These are phyloP conservation scores for Trametes sanguinea DNA, from an alignment of 768 basidiomycete genomes.

Conservation along the genomic window DNA sequence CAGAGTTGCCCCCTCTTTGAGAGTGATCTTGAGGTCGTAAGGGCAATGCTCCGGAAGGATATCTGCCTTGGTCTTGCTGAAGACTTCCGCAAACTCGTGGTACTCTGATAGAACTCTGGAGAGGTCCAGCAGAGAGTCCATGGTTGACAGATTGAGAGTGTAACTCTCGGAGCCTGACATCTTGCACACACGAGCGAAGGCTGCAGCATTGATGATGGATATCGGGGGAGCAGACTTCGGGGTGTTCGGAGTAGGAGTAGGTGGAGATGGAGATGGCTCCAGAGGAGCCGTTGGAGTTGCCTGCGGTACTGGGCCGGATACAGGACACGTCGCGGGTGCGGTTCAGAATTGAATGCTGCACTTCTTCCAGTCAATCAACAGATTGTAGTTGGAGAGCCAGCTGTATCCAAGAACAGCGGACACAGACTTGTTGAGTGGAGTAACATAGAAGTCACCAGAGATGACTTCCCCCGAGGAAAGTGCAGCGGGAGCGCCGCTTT, in stretches of 20 bases:
- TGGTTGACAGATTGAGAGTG: background rate
- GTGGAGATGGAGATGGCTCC: background rate
- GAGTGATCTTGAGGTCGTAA: too few relatives aligned
- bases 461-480: conserved; percentile 2
- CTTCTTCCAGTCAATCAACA: conserved; percentile 8
- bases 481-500: background rate
- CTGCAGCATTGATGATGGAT: background rate
- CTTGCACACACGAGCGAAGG: background rate
- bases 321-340: background rate
- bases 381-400: conserved; percentile 8
- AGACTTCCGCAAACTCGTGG: background rate
- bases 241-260: background rate
- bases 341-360: conserved; percentile 5
- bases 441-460: background rate
- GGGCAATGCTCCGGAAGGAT: too few relatives aligned
- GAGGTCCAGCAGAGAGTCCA: background rate
- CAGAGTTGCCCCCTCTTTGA: too few relatives aligned
- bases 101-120: background rate
- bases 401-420: conserved; percentile 7
- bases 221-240: background rate
- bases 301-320: too few relatives aligned
- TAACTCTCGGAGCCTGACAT: background rate
- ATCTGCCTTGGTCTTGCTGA: background rate
- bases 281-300: background rate
- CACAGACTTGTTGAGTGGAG: background rate